Evolutionary conservation across 345 rosid genomes (phyloP).

Genomic region (Sonneratia alba): DNA sequence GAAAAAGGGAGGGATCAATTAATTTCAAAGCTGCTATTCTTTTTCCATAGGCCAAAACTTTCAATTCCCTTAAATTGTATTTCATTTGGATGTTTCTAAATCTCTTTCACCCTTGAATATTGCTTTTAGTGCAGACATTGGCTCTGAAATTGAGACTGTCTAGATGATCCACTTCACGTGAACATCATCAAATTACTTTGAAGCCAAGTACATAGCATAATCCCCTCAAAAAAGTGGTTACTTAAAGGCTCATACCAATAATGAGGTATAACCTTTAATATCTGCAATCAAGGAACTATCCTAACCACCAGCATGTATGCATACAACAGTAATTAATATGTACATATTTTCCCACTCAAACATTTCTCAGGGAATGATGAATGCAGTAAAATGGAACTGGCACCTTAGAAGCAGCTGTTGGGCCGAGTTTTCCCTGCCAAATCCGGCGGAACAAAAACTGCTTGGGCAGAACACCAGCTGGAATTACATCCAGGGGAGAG

Average conservation of each 20-base stretch:
- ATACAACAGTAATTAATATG: neutral
- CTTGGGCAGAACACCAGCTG: slow-evolving; percentile 40
- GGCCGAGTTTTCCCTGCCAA: slow-evolving; percentile 92
- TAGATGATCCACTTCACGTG: neutral
- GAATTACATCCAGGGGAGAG: slow-evolving; percentile 28
- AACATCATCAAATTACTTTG: neutral
- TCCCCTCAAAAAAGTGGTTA: too few species aligned
- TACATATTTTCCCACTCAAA: neutral
- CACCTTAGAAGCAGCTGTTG: slow-evolving; percentile 79
- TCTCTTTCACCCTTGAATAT: neutral
- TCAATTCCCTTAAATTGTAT: neutral
- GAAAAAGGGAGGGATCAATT: slow-evolving; percentile 11
- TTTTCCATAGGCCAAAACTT: neutral
- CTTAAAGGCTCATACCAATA: too few species aligned
- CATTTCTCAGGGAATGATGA: slow-evolving; percentile 11
- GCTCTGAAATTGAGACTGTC: neutral
- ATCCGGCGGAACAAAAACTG: slow-evolving; percentile 67
- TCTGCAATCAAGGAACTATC: neutral
- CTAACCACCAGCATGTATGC: neutral
- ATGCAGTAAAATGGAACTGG: slow-evolving; percentile 9
- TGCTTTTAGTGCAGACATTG: neutral
- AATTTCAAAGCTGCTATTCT: neutral
- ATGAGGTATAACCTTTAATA: too few species aligned
- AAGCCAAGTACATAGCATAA: neutral
- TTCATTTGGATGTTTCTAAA: neutral